Conservation (phyloP, 2,329 filamentous ascomycete genomes). For the Colletotrichum incanum region DNA sequence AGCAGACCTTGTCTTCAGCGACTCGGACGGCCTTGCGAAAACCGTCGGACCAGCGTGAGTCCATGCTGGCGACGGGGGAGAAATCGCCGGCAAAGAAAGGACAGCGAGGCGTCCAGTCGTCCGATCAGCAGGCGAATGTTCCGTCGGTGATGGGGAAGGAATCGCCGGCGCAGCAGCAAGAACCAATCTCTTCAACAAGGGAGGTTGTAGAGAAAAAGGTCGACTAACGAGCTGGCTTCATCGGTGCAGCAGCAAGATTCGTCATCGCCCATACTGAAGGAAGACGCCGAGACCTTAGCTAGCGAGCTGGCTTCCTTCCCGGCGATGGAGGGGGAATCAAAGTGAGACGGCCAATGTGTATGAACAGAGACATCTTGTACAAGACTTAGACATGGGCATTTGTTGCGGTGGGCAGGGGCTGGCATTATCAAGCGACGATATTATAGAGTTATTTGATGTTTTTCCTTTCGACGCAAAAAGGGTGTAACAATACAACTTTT, state of each 20-base stretch:
- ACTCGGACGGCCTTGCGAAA: not conserved
- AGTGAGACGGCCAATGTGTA: conserved; percentile 10
- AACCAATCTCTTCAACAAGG: not conserved
- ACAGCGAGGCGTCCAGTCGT: not conserved
- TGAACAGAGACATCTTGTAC: conserved; percentile 14
- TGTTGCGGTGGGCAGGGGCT: not conserved
- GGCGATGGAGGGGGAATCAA: not conserved
- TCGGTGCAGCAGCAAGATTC: not conserved
- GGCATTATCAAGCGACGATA: conserved; percentile 18
- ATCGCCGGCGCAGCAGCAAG: not conserved
- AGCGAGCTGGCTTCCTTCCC: not conserved
- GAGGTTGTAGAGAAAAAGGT: too few species aligned
- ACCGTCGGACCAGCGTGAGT: not conserved
- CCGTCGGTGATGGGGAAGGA: not conserved
- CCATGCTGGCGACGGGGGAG: not conserved
- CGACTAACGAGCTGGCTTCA: not conserved
- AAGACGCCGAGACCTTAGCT: not conserved
- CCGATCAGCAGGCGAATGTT: not conserved
- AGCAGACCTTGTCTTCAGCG: not conserved
- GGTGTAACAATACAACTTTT: conserved; percentile 12
- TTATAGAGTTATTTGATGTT: not conserved
- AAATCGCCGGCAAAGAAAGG: not conserved
- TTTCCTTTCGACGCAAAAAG: not conserved
- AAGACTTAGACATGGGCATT: conserved; percentile 10
- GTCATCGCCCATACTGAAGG: not conserved